Percentiles rank a stretch among this genome's conserved stretches.
phyloP scores from a whole-genome alignment of 1,139 yeast species.

The Meyerozyma carpophila region DNA sequence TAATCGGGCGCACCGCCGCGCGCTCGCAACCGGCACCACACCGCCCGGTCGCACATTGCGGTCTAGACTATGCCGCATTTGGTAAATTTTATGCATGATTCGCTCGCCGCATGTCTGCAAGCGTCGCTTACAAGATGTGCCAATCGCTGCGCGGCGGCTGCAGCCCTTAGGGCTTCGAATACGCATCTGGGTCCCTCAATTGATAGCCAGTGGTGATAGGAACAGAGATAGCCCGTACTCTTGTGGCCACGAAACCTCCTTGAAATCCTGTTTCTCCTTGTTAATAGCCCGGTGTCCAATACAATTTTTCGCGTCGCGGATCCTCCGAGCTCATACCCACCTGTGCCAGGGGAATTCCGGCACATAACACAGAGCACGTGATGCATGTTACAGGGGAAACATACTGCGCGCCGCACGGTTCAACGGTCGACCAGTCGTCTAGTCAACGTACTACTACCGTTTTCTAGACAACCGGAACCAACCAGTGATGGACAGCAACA shows the following conservation, averaged over 20 bases:
- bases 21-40: background rate
- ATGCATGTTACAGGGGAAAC: background rate
- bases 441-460: background rate
- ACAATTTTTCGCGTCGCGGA: slow-evolving; percentile 1
- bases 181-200: too few species aligned
- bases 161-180: background rate
- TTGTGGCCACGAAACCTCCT: background rate
- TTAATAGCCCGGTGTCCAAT: background rate
- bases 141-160: background rate
- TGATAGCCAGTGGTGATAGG: too few species aligned
- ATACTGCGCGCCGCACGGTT: background rate
- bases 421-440: background rate
- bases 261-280: background rate
- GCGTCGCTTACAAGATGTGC: background rate
- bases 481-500: too few species aligned
- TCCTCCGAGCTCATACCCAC: background rate
- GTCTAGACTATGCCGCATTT: background rate
- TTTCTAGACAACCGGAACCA: background rate
- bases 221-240: background rate
- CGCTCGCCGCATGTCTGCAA: background rate
- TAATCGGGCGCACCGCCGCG: background rate
- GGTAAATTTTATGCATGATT: background rate
- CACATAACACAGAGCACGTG: background rate
- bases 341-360: background rate
- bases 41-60: background rate